Conservation (phyloP, 2,329 filamentous ascomycete genomes). For the Aspergillus quadricinctus region DNA sequence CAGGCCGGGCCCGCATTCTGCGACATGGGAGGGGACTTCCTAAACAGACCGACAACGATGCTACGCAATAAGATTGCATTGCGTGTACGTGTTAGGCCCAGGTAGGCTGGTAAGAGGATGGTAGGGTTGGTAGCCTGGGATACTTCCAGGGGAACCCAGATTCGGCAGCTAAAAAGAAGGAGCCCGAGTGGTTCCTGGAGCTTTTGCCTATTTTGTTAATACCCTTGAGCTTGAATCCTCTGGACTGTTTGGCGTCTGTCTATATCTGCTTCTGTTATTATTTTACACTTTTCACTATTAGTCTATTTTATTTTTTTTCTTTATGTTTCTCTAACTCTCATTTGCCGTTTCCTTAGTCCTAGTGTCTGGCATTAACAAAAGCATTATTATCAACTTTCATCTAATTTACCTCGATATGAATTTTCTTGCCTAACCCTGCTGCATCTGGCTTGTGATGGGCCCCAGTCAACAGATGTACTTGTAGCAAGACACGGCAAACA, state of each 20-base stretch:
- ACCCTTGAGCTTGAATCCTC: conserved; percentile 1
- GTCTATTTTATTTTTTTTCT: background rate
- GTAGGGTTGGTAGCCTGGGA: background rate
- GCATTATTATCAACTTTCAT: conserved; percentile 3
- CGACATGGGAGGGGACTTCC: background rate
- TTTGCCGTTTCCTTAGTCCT: background rate
- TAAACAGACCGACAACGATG: background rate
- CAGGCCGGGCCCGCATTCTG: background rate
- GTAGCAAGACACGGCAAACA: conserved; percentile 11
- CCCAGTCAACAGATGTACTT: conserved; percentile 13
- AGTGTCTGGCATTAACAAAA: conserved; percentile 1
- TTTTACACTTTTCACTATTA: conserved; percentile 1
- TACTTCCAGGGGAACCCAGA: background rate
- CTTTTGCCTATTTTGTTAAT: background rate
- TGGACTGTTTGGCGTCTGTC: background rate
- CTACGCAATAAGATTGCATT: background rate
- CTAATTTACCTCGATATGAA: background rate
- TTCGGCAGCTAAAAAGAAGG: background rate
- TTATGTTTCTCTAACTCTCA: conserved; percentile 4
- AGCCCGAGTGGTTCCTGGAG: background rate
- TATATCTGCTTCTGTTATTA: background rate
- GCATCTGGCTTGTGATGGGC: conserved; percentile 21
- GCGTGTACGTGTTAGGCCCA: background rate
- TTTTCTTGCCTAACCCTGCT: conserved; percentile 16
- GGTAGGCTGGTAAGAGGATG: background rate